These are phyloP conservation scores for Mortierella claussenii DNA, from an alignment of 192 early-diverging fungal species.

Conservation along the genomic window DNA sequence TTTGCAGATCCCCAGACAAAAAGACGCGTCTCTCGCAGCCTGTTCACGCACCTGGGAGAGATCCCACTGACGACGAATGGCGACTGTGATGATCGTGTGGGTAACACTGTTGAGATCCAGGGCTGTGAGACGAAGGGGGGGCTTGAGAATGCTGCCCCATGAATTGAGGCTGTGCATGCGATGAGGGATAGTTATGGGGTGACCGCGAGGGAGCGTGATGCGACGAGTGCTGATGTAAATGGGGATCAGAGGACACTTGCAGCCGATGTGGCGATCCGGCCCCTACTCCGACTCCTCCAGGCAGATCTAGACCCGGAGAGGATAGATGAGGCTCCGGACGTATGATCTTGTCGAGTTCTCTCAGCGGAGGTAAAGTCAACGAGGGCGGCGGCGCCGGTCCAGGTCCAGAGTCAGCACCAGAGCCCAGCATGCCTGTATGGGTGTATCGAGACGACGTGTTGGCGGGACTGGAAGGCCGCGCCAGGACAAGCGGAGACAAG, in stretches of 20 bases:
- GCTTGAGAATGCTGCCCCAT: background rate
- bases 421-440: slow-evolving; percentile 20
- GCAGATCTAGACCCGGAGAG: background rate
- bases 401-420: slow-evolving; percentile 10
- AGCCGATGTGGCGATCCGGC: background rate
- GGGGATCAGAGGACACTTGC: slow-evolving; percentile 7
- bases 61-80: slow-evolving; percentile 30
- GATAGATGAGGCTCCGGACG: slow-evolving; percentile 14
- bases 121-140: slow-evolving; percentile 4
- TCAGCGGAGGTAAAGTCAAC: slow-evolving; percentile 29
- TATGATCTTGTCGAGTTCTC: slow-evolving; percentile 33
- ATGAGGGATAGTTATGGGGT: background rate
- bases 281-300: background rate
- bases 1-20: no score
- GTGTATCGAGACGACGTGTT: slow-evolving; percentile 17
- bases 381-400: slow-evolving; percentile 44
- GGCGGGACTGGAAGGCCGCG: background rate
- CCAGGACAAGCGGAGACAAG: background rate
- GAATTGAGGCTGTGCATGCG: slow-evolving; percentile 1
- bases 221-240: slow-evolving; percentile 11
- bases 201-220: background rate
- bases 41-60: slow-evolving; percentile 34
- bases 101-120: slow-evolving; percentile 15
- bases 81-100: slow-evolving; percentile 23
- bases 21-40: no score